Conservation (phyloP, 2,329 filamentous ascomycete species). For the Coniochaeta hoffmannii region DNA sequence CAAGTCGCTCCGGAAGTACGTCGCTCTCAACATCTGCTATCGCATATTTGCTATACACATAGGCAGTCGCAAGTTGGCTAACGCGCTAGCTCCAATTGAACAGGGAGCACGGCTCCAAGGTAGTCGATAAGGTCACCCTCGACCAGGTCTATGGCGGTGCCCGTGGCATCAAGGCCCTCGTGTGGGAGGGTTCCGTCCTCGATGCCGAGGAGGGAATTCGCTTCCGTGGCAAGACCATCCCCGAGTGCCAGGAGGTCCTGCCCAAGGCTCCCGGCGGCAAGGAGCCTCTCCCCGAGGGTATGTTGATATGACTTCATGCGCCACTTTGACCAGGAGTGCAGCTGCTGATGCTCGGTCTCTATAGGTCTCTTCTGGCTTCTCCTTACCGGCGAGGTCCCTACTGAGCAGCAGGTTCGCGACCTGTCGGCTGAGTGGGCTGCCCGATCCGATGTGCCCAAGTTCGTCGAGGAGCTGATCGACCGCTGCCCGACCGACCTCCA, state of each 20-base stretch:
- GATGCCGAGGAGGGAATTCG: slow-evolving; percentile 98
- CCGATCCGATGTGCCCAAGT: slow-evolving; percentile 93
- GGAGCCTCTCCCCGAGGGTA: slow-evolving; percentile 93
- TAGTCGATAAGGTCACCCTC: slow-evolving; percentile 94
- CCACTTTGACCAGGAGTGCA: neutral
- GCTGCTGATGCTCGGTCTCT: neutral
- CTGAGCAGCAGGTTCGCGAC: slow-evolving; percentile 96
- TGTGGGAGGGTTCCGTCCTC: slow-evolving; percentile 98
- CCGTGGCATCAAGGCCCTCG: slow-evolving; percentile 95
- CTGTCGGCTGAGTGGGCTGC: slow-evolving; percentile 98
- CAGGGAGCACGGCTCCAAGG: slow-evolving; percentile 91
- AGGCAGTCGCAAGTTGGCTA: neutral
- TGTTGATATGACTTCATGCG: neutral
- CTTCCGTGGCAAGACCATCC: slow-evolving; percentile 98
- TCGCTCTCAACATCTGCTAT: slow-evolving; percentile 11
- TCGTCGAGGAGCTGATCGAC: slow-evolving; percentile 98
- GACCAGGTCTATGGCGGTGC: slow-evolving; percentile 99
- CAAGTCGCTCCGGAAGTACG: slow-evolving; percentile 95
- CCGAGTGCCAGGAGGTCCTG: slow-evolving; percentile 95
- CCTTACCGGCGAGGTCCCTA: slow-evolving; percentile 93
- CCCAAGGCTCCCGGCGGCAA: slow-evolving; percentile 95
- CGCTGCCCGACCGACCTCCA: slow-evolving; percentile 98
- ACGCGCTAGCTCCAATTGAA: neutral
- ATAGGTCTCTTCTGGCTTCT: slow-evolving; percentile 98
- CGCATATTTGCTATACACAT: neutral